Evolutionary conservation across 2,329 filamentous ascomycete species (phyloP).

Genomic region (Golovinomyces cichoracearum): DNA sequence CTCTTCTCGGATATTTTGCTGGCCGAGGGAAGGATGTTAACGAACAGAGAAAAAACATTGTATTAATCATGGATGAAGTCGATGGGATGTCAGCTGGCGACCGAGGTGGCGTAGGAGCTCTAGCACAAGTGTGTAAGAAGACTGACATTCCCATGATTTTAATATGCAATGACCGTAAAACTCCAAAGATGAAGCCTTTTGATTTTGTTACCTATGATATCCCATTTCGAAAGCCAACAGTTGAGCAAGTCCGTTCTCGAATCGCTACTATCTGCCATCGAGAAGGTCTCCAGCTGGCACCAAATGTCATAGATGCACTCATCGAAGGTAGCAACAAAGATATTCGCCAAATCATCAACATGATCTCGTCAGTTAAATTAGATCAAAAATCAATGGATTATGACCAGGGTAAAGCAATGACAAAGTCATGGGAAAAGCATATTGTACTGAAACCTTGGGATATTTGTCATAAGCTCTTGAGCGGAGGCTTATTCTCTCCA

Average conservation of each 20-base stretch:
- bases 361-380: conserved; percentile 82
- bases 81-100: conserved; percentile 97
- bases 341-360: conserved; percentile 95
- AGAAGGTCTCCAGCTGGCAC: conserved; percentile 65
- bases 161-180: conserved; percentile 82
- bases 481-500: conserved; percentile 58
- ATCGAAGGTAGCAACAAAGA: conserved; percentile 91
- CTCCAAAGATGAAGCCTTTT: conserved; percentile 97
- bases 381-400: conserved; percentile 59
- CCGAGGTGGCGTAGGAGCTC: conserved; percentile 75
- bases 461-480: conserved; percentile 80
- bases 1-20: conserved; percentile 71
- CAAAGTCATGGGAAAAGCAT: conserved; percentile 95
- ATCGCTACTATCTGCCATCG: conserved; percentile 89
- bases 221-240: conserved; percentile 66
- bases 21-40: conserved; percentile 61
- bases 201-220: conserved; percentile 65
- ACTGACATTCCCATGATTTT: conserved; percentile 84
- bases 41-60: conserved; percentile 63
- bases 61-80: conserved; percentile 96
- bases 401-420: conserved; percentile 75
- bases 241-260: conserved; percentile 70
- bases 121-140: conserved; percentile 87
- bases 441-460: conserved; percentile 95
- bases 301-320: conserved; percentile 64